Percentiles rank a stretch among this genome's conserved stretches.
phyloP scores from a whole-genome alignment of 2,329 filamentous ascomycete genomes.

The Epichloe hybrida region DNA sequence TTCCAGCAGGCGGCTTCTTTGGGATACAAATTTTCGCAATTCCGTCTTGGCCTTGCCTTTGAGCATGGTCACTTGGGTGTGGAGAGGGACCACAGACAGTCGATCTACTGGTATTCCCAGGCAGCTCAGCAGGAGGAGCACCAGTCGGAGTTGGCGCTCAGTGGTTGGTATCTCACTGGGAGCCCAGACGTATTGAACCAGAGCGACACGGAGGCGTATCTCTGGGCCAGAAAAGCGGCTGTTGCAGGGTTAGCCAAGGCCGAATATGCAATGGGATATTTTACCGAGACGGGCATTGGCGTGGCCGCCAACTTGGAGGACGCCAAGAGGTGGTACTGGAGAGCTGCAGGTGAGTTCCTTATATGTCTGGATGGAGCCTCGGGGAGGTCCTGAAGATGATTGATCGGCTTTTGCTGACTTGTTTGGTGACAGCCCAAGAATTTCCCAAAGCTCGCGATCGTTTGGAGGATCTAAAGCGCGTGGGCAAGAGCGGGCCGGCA shows the following conservation, averaged over 20 bases:
- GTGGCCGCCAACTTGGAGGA: slow-evolving; percentile 78
- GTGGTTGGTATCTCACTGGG: slow-evolving; percentile 92
- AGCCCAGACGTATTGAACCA: slow-evolving; percentile 77
- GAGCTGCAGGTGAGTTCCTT: slow-evolving; percentile 61
- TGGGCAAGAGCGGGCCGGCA: slow-evolving; percentile 51
- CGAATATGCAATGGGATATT: slow-evolving; percentile 95
- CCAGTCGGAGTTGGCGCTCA: slow-evolving; percentile 72
- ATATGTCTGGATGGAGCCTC: not conserved
- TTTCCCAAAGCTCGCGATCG: slow-evolving; percentile 87
- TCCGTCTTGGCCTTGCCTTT: slow-evolving; percentile 72
- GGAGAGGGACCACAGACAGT: slow-evolving; percentile 67
- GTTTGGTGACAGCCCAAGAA: slow-evolving; percentile 56
- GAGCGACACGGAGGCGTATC: slow-evolving; percentile 88
- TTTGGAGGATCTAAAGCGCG: slow-evolving; percentile 79
- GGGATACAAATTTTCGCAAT: slow-evolving; percentile 92
- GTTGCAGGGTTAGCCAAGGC: slow-evolving; percentile 80
- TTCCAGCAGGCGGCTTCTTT: slow-evolving; percentile 78
- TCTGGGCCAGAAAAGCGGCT: slow-evolving; percentile 93
- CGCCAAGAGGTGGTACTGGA: slow-evolving; percentile 95
- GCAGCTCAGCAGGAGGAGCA: slow-evolving; percentile 91
- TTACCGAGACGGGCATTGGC: slow-evolving; percentile 89
- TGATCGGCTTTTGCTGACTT: not conserved
- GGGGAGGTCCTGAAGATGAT: not conserved
- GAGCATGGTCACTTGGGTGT: slow-evolving; percentile 82
- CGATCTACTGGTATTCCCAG: slow-evolving; percentile 87